Percentiles rank a stretch among this genome's conserved stretches.
Conservation (phyloP, 2,329 filamentous ascomycete genomes). For the Phoma herbarum region DNA sequence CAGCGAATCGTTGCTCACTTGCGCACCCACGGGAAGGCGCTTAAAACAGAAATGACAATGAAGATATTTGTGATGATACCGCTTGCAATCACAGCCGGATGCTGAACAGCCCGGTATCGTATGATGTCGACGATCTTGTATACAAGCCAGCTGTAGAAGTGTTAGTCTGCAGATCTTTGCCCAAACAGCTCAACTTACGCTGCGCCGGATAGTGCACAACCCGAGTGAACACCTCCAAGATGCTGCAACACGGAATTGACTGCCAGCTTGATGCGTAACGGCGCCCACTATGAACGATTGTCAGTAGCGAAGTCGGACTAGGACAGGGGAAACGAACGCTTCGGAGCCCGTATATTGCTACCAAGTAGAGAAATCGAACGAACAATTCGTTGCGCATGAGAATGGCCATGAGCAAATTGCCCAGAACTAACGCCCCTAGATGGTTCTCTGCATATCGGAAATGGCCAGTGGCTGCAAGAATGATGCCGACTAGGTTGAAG, state of each 20-base stretch:
- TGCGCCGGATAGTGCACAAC: slow-evolving; percentile 47
- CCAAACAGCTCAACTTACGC: slow-evolving; percentile 30
- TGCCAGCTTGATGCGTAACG: slow-evolving; percentile 40
- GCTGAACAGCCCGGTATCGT: slow-evolving; percentile 43
- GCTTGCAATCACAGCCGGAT: slow-evolving; percentile 43
- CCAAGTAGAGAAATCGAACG: slow-evolving; percentile 44
- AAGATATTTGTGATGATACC: slow-evolving; percentile 47
- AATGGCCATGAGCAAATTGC: slow-evolving; percentile 44
- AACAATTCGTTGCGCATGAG: slow-evolving; percentile 47
- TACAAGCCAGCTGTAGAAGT: slow-evolving; percentile 40
- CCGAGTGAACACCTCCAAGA: slow-evolving; percentile 48
- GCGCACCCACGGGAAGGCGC: slow-evolving; percentile 49
- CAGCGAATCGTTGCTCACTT: slow-evolving; percentile 32
- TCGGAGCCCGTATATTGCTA: slow-evolving; percentile 44
- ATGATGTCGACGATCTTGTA: slow-evolving; percentile 50
- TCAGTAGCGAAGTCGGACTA: slow-evolving; percentile 9
- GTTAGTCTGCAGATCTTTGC: slow-evolving; percentile 17
- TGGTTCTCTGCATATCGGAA: slow-evolving; percentile 47
- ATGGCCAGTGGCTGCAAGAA: slow-evolving; percentile 38
- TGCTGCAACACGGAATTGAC: slow-evolving; percentile 47
- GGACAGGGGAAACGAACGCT: background rate
- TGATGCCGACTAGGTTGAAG: slow-evolving; percentile 43
- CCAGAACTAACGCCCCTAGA: slow-evolving; percentile 44
- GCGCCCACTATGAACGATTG: slow-evolving; percentile 41
- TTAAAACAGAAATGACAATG: slow-evolving; percentile 48